Percentiles rank a stretch among this genome's conserved stretches.
phyloP scores from a whole-genome alignment of 176 grass and related monocot species.

The Dendrocalamus sinicus region DNA sequence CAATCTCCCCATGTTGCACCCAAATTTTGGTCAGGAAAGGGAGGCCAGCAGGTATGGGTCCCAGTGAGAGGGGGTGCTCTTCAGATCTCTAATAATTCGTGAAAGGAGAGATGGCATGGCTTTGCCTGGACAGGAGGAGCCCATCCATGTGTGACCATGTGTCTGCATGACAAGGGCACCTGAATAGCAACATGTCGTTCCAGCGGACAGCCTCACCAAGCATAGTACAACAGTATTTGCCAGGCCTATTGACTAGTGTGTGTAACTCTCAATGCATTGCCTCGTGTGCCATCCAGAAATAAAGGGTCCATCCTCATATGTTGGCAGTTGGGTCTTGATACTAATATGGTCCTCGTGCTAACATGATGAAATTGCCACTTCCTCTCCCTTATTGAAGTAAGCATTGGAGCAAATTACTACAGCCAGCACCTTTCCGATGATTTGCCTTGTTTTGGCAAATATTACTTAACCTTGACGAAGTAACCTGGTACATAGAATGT shows the following conservation, averaged over 20 bases:
- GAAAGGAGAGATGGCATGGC: slow-evolving; percentile 54
- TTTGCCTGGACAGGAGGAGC: slow-evolving; percentile 57
- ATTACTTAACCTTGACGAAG: background rate
- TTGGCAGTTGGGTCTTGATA: slow-evolving; percentile 39
- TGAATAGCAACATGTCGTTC: slow-evolving; percentile 47
- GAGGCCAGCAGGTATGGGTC: slow-evolving; percentile 30
- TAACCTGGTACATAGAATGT: background rate
- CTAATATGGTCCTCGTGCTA: slow-evolving; percentile 6
- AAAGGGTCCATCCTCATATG: slow-evolving; percentile 15
- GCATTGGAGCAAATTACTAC: background rate
- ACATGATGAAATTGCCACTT: background rate
- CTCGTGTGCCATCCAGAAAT: slow-evolving; percentile 16
- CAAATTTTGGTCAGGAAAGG: slow-evolving; percentile 32
- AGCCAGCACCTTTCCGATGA: background rate
- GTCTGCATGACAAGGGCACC: slow-evolving; percentile 49
- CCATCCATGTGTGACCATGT: slow-evolving; percentile 61
- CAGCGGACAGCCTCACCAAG: slow-evolving; percentile 35
- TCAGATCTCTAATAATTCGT: slow-evolving; percentile 54
- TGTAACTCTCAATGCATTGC: slow-evolving; percentile 40
- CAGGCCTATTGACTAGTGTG: slow-evolving; percentile 22
- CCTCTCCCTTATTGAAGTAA: background rate
- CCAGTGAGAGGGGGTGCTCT: slow-evolving; percentile 3
- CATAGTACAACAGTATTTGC: slow-evolving; percentile 29
- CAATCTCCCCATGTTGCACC: slow-evolving; percentile 20
- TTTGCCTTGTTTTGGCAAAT: background rate